Evolutionary conservation across 441 rosid genomes (phyloP).

Genomic region (Gossypium gossypioides): DNA sequence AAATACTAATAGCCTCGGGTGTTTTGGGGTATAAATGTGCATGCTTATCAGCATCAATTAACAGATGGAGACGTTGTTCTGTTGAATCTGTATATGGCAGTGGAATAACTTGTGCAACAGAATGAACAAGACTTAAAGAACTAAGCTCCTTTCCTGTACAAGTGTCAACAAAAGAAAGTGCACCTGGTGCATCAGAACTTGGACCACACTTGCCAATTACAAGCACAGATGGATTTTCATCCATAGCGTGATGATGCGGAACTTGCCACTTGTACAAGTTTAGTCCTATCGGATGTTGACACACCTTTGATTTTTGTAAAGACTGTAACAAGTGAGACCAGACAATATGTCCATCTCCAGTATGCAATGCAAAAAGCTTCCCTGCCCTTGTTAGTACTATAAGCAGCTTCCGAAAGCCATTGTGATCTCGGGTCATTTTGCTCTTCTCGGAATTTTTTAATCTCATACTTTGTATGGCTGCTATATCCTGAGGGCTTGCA

Average conservation of each 20-base stretch:
- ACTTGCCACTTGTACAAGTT: conserved; percentile 84
- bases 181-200: conserved; percentile 50
- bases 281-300: conserved; percentile 50
- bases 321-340: conserved; percentile 73
- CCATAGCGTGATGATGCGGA: conserved; percentile 98
- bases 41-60: conserved; percentile 50
- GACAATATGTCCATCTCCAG: conserved; percentile 89
- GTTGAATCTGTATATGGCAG: conserved; percentile 79
- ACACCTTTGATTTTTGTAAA: conserved; percentile 51
- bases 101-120: conserved; percentile 71
- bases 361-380: conserved; percentile 85
- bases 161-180: conserved; percentile 79
- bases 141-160: conserved; percentile 73
- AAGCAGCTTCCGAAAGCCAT: conserved; percentile 89
- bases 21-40: conserved; percentile 86
- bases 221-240: conserved; percentile 85
- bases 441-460: conserved; percentile 81
- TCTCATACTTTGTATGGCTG: conserved; percentile 75
- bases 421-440: conserved; percentile 96
- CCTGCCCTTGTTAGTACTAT: conserved; percentile 81
- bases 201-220: conserved; percentile 72
- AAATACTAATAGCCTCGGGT: conserved; percentile 56
- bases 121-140: conserved; percentile 51
- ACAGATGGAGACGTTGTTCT: conserved; percentile 82
- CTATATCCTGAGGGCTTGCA: conserved; percentile 90